A percentile compares a stretch with the other conserved stretches of the same genome.
These are phyloP conservation scores for Leishmania martiniquensis DNA, from an alignment of 208 protist species.

Conservation along the genomic window DNA sequence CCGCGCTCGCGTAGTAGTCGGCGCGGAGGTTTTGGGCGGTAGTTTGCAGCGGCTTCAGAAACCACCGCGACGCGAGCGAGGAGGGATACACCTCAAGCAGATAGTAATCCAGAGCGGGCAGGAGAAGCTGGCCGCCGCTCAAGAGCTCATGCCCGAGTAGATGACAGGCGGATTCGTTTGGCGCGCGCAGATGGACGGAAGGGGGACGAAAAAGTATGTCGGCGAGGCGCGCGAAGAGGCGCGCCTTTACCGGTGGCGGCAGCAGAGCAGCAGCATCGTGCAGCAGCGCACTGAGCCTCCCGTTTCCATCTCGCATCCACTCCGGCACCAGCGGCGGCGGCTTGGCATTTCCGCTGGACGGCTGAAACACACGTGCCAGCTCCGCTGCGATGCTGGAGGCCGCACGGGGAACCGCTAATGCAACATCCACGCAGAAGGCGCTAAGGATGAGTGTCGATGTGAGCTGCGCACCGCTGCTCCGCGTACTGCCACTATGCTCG, in stretches of 20 bases:
- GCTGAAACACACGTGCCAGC: background rate
- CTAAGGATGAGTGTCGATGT: constrained; percentile 25
- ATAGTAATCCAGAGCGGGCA: constrained; percentile 11
- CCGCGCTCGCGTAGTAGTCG: constrained; percentile 21
- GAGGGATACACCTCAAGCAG: constrained; percentile 18
- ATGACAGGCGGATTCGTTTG: background rate
- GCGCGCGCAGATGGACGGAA: background rate
- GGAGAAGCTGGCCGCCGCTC: constrained; percentile 25
- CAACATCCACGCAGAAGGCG: constrained; percentile 39
- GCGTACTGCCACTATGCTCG: background rate
- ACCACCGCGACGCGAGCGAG: constrained; percentile 20
- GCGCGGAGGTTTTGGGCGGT: constrained; percentile 22
- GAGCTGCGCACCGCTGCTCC: constrained; percentile 25
- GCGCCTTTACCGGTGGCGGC: background rate
- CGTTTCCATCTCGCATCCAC: constrained; percentile 18
- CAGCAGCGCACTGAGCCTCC: constrained; percentile 7
- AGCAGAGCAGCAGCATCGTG: constrained; percentile 5
- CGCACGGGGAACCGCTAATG: constrained; percentile 7
- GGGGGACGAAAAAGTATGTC: constrained; percentile 8
- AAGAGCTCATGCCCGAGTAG: constrained; percentile 5
- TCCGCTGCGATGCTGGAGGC: constrained; percentile 8
- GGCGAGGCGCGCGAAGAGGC: constrained; percentile 13
- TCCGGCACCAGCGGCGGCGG: background rate
- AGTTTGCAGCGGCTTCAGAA: constrained; percentile 23
- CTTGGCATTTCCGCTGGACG: background rate